Base-by-base conservation (phyloP, 1,139 yeast genomes). In the Diutina mesorugosa region DNA sequence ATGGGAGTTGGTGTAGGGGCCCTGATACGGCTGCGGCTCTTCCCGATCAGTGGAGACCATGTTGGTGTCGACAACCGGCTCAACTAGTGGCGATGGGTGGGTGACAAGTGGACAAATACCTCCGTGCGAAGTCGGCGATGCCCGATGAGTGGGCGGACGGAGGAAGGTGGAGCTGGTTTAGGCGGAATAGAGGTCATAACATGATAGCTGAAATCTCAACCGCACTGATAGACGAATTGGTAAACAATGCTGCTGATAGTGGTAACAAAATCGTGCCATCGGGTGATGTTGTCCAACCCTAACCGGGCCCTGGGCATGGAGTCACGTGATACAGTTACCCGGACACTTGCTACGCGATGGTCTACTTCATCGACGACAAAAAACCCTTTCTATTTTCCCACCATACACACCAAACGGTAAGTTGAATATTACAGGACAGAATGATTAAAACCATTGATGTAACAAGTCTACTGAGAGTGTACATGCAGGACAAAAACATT, bases 401-500 rank as follows among this genome's bases (percentile, higher is more conserved):
- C 12, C 41, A 35, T 35, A 10, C n/a, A 10, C 6, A 35, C 38
- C 51, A 47, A 47, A 10, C 51, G 30, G 51, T 47, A 47, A 47
- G 51, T 47, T n/a, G 41, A 35, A 8, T 10, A 2, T 47, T 9
- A 12, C 12, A 9, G 51, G 51, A 28, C 45, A 18, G 50, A 45
- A 55, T 53, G 57, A 55, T 55, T 54, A 55, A 57, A 55, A 55
- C 53, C 57, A 54, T 53, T 47, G 57, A 57, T 55, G 53, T 54
- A 55, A 57, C 55, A 32, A 53, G 46, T 38, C 29, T 38, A 41
- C 55, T 51, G 55, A 51, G 57, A 54, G 47, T 50, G 57, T 57
- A 53, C 21, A 57, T 56, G 59, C 59, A 56, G 59, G 59, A 56
- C 56, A 56, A 55, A 48, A 56, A 45, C 30, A 55, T 35, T 26